Conservation (phyloP, 768 basidiomycete genomes). For the Clitopilus passeckerianus region DNA sequence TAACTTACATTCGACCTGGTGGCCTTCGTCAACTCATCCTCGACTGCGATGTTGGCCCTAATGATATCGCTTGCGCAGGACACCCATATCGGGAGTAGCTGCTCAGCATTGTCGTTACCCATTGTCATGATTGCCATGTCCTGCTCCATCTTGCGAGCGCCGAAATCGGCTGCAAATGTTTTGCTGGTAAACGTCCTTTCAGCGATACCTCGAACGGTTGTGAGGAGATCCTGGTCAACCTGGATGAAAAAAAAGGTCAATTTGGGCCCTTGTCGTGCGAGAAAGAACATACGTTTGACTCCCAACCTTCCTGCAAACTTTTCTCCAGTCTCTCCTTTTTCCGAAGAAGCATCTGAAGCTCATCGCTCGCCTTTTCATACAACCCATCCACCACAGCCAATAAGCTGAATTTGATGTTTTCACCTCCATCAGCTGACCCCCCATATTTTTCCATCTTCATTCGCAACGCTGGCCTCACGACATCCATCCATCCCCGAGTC, state of each 20-base stretch:
- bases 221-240: constrained; percentile 35
- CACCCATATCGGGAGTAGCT: constrained; percentile 41
- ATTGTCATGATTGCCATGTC: constrained; percentile 41
- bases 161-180: constrained; percentile 40
- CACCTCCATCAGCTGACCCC: constrained; percentile 33
- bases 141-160: constrained; percentile 33
- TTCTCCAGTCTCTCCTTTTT: constrained; percentile 42
- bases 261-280: background rate
- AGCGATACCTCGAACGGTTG: constrained; percentile 23
- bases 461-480: constrained; percentile 54
- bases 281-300: constrained; percentile 26
- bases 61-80: constrained; percentile 35
- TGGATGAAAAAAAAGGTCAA: constrained; percentile 11
- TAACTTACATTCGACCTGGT: constrained; percentile 37
- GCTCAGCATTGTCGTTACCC: constrained; percentile 20
- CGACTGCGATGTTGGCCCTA: constrained; percentile 33
- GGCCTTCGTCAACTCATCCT: constrained; percentile 46
- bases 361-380: constrained; percentile 44
- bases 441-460: constrained; percentile 60
- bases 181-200: constrained; percentile 17
- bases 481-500: constrained; percentile 51
- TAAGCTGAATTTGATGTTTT: constrained; percentile 54
- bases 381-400: constrained; percentile 54
- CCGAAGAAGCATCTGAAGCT: constrained; percentile 46
- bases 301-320: constrained; percentile 32